A percentile compares a stretch with the other conserved stretches of the same genome.
phyloP scores from a whole-genome alignment of 345 rosid species.

The Boechera stricta region DNA sequence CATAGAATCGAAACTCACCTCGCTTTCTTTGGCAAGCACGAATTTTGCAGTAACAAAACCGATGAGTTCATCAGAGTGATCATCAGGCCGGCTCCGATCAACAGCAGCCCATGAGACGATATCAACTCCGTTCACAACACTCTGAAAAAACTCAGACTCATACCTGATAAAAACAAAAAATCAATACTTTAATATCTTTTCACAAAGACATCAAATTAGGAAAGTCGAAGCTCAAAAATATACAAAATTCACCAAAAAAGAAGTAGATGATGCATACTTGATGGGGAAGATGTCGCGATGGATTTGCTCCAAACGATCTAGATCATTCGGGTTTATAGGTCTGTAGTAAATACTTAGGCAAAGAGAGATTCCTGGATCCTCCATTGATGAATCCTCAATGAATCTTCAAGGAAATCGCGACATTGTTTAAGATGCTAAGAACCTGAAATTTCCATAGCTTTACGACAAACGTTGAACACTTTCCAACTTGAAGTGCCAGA shows the following conservation, averaged over 20 bases:
- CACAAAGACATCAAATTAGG: neutral
- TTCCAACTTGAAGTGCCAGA: conserved; percentile 9
- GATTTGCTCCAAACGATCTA: conserved; percentile 63
- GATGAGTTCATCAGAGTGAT: conserved; percentile 67
- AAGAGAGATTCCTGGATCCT: conserved; percentile 48
- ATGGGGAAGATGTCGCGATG: conserved; percentile 79
- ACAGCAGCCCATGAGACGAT: conserved; percentile 92
- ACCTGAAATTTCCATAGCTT: neutral
- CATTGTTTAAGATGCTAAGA: neutral
- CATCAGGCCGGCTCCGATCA: conserved; percentile 69
- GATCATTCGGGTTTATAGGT: conserved; percentile 68
- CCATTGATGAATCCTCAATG: conserved; percentile 52
- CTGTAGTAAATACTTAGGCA: conserved; percentile 65
- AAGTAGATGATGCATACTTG: conserved; percentile 47
- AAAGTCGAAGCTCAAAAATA: neutral
- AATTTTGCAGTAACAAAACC: conserved; percentile 88
- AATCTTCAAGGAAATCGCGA: conserved; percentile 46
- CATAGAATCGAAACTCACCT: conserved; percentile 51
- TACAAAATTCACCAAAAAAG: neutral
- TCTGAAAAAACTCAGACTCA: conserved; percentile 80
- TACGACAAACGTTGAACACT: conserved; percentile 2
- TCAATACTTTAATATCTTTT: conserved; percentile 5
- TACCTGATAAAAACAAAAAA: conserved; percentile 54
- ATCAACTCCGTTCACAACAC: conserved; percentile 71
- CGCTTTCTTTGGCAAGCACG: conserved; percentile 76